These are phyloP conservation scores for Scutellaria minor DNA, from an alignment of 257 asterid species.

Conservation along the genomic window DNA sequence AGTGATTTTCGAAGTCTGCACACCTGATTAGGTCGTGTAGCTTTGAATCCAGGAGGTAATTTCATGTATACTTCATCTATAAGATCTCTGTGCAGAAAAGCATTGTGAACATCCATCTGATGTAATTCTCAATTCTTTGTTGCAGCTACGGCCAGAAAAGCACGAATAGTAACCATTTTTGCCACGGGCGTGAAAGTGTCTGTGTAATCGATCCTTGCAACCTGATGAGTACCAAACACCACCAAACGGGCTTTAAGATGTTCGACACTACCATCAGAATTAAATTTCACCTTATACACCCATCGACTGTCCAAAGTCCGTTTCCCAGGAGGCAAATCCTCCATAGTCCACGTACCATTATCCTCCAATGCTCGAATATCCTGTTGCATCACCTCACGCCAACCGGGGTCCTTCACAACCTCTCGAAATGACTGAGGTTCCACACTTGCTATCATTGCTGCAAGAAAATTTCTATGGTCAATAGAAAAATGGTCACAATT, in stretches of 20 bases:
- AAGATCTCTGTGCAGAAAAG: background rate
- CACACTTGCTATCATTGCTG: background rate
- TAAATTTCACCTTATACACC: constrained; percentile 31
- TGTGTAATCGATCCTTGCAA: background rate
- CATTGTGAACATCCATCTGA: background rate
- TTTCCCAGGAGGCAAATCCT: background rate
- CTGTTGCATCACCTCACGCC: background rate
- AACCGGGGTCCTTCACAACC: background rate
- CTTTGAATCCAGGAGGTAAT: background rate
- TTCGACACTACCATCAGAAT: background rate
- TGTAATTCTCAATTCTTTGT: background rate
- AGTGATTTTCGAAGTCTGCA: background rate
- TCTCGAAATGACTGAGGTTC: constrained; percentile 15
- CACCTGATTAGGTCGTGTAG: background rate
- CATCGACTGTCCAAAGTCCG: background rate
- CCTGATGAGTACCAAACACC: background rate
- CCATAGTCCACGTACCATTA: constrained; percentile 7
- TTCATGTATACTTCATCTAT: background rate
- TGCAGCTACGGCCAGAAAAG: background rate
- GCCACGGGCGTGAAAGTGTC: background rate
- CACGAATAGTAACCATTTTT: background rate
- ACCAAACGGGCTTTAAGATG: background rate
- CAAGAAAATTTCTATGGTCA: background rate
- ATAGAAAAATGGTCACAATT: constrained; percentile 10
- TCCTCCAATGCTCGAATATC: constrained; percentile 16